phyloP scores from a whole-genome alignment of 306 rosid species.

The Prunus mira region DNA sequence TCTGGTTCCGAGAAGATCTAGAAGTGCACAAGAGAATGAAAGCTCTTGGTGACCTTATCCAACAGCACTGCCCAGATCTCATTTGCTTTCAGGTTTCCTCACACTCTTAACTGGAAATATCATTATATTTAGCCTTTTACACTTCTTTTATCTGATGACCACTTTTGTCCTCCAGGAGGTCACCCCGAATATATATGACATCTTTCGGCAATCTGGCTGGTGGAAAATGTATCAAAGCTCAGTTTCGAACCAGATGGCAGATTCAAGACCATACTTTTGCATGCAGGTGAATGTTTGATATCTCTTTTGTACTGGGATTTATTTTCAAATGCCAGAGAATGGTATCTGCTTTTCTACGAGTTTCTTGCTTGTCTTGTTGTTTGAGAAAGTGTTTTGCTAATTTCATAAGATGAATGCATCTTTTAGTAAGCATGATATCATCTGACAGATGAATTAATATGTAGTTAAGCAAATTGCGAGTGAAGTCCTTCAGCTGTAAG shows the following conservation, averaged over 20 bases:
- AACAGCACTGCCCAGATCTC: constrained; percentile 61
- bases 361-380: background rate
- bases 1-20: constrained; percentile 84
- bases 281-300: constrained; percentile 31
- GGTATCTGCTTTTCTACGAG: background rate
- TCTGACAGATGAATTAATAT: constrained; percentile 16
- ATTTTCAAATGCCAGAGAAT: constrained; percentile 3
- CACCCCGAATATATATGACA: constrained; percentile 29
- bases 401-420: constrained; percentile 1
- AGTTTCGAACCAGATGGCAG: constrained; percentile 16
- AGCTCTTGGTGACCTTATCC: constrained; percentile 77
- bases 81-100: constrained; percentile 44
- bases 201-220: constrained; percentile 37
- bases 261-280: constrained; percentile 36
- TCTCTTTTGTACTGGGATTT: background rate
- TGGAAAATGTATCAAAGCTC: constrained; percentile 43
- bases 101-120: background rate
- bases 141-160: background rate
- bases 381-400: background rate
- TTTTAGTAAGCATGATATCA: background rate
- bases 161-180: constrained; percentile 34
- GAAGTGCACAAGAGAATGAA: constrained; percentile 74
- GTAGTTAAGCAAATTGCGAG: constrained; percentile 78
- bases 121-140: background rate
- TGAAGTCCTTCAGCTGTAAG: constrained; percentile 57